These are phyloP conservation scores for Exophiala alcalophila DNA, from an alignment of 2,329 filamentous ascomycete species.

Conservation along the genomic window DNA sequence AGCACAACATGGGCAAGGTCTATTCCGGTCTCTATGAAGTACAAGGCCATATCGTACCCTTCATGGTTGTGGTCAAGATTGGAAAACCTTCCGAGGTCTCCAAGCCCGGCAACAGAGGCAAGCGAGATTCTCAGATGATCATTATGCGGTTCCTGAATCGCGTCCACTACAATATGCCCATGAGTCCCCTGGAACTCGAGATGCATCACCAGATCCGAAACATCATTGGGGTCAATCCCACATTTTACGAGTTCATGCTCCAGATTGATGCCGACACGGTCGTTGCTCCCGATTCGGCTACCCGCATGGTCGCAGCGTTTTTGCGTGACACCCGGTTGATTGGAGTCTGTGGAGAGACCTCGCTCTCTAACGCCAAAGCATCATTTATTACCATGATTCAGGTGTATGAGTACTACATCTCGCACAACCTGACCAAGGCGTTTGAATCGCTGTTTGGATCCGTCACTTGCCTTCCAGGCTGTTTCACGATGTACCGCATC, in stretches of 20 bases:
- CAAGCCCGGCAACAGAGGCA: conserved; percentile 89
- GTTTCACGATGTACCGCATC: conserved; percentile 99
- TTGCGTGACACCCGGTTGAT: conserved; percentile 90
- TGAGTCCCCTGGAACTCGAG: conserved; percentile 94
- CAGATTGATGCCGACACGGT: conserved; percentile 98
- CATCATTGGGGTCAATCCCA: conserved; percentile 97
- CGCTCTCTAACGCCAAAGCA: conserved; percentile 84
- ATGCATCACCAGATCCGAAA: conserved; percentile 99
- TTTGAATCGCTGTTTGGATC: conserved; percentile 97
- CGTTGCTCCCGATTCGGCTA: conserved; percentile 82
- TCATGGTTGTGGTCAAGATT: conserved; percentile 94
- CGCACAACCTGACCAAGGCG: conserved; percentile 92
- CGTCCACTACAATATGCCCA: conserved; percentile 93
- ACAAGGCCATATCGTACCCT: conserved; percentile 95
- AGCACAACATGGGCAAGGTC: conserved; percentile 99
- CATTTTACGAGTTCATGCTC: conserved; percentile 94
- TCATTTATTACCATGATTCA: conserved; percentile 99
- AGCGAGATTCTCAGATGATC: conserved; percentile 98
- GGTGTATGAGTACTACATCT: conserved; percentile 99
- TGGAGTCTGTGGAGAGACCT: conserved; percentile 90
- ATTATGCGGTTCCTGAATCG: conserved; percentile 99
- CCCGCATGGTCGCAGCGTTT: conserved; percentile 88
- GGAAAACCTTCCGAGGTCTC: conserved; percentile 77
- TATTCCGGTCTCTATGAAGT: conserved; percentile 98
- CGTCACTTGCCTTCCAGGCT: conserved; percentile 95